These are phyloP conservation scores for Starmera dryadoides DNA, from an alignment of 805 yeast genomes.

Conservation along the genomic window DNA sequence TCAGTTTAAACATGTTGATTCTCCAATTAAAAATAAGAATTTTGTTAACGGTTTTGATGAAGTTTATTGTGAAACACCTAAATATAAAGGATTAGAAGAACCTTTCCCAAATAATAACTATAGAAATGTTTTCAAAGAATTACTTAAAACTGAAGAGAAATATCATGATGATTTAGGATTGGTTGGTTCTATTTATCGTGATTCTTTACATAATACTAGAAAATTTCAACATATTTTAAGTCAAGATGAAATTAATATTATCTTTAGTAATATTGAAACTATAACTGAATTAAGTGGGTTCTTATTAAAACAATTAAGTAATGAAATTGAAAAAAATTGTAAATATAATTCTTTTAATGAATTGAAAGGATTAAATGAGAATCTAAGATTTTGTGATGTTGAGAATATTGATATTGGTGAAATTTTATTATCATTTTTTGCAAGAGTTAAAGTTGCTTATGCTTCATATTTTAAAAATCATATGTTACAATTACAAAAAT, in stretches of 20 bases:
- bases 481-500: slow-evolving; percentile 21
- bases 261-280: slow-evolving; percentile 38
- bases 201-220: slow-evolving; percentile 22
- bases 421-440: slow-evolving; percentile 22
- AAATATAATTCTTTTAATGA: slow-evolving; percentile 1
- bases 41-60: slow-evolving; percentile 12
- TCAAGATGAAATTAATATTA: slow-evolving; percentile 25
- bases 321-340: neutral
- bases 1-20: slow-evolving; percentile 23
- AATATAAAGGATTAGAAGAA: slow-evolving; percentile 1
- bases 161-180: slow-evolving; percentile 24
- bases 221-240: slow-evolving; percentile 24
- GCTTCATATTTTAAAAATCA: slow-evolving; percentile 24
- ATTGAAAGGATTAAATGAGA: slow-evolving; percentile 4
- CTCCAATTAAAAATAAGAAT: slow-evolving; percentile 24
- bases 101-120: slow-evolving; percentile 8
- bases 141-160: slow-evolving; percentile 27
- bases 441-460: slow-evolving; percentile 27
- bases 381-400: slow-evolving; percentile 5
- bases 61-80: slow-evolving; percentile 5
- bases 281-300: slow-evolving; percentile 29
- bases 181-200: slow-evolving; percentile 25
- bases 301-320: slow-evolving; percentile 17
- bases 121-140: slow-evolving; percentile 16
- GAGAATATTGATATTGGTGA: slow-evolving; percentile 21